phyloP scores from a whole-genome alignment of 2,329 filamentous ascomycete species.

The Aspergillus ustus region DNA sequence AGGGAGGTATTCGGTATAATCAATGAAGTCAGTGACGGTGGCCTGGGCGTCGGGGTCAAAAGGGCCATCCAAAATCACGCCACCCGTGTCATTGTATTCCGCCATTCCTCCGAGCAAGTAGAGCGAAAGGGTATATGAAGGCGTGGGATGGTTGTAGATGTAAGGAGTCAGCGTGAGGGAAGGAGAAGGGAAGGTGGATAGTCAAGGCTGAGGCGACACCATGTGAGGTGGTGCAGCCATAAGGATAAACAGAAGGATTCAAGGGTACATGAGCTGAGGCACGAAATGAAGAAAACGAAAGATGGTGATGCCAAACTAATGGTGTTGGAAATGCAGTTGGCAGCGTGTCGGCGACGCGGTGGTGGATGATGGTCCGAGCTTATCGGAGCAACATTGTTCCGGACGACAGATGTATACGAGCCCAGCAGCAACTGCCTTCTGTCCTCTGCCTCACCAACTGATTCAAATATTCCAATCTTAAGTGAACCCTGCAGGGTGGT shows the following conservation, averaged over 20 bases:
- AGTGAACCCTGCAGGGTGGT: neutral
- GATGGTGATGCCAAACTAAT: neutral
- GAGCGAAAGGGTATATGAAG: conserved; percentile 21
- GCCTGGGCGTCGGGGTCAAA: conserved; percentile 68
- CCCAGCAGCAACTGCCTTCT: neutral
- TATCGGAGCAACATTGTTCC: neutral
- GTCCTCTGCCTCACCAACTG: neutral
- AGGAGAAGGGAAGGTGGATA: conserved; percentile 19
- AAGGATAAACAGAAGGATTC: conserved; percentile 14
- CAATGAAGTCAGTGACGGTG: conserved; percentile 69
- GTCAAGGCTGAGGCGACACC: conserved; percentile 27
- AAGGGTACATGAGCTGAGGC: conserved; percentile 19
- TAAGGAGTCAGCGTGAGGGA: conserved; percentile 17
- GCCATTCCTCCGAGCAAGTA: conserved; percentile 41
- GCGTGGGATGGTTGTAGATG: conserved; percentile 12
- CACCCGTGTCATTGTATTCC: conserved; percentile 48
- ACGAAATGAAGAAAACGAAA: neutral
- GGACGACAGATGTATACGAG: neutral
- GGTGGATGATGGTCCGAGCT: neutral
- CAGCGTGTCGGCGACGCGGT: neutral
- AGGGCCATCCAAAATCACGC: conserved; percentile 52
- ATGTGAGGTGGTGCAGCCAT: conserved; percentile 29
- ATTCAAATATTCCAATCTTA: neutral
- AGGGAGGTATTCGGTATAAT: conserved; percentile 72
- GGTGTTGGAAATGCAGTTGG: neutral